These are phyloP conservation scores for Trichoderma polysporum DNA, from an alignment of 2,329 filamentous ascomycete genomes.

Conservation along the genomic window DNA sequence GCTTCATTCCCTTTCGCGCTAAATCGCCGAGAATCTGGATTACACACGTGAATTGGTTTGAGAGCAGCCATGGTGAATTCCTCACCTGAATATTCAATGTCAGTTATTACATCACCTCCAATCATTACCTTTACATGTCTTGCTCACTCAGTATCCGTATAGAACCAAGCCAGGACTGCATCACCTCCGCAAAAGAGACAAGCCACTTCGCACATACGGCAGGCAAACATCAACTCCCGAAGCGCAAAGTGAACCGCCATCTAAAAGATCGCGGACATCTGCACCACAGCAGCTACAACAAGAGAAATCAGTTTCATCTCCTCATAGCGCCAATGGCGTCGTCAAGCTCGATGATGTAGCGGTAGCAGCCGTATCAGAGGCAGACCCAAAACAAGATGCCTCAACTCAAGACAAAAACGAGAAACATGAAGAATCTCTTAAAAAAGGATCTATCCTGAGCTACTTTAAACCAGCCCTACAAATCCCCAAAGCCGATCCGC, in stretches of 20 bases:
- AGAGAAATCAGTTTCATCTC: background rate
- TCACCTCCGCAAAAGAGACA: constrained; percentile 33
- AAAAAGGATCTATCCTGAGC: constrained; percentile 39
- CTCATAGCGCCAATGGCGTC: background rate
- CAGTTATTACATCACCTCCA: background rate
- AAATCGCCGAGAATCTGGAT: background rate
- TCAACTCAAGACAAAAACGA: background rate
- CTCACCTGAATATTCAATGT: constrained; percentile 35
- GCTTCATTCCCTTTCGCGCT: background rate
- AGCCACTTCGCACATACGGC: constrained; percentile 43
- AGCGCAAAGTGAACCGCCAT: constrained; percentile 27
- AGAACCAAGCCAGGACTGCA: constrained; percentile 36
- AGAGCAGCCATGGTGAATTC: constrained; percentile 26
- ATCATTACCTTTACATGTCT: too few relatives aligned
- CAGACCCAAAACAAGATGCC: background rate
- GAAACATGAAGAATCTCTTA: background rate
- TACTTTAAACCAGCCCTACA: constrained; percentile 41
- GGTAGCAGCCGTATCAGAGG: background rate
- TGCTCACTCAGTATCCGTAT: background rate
- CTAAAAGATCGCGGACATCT: constrained; percentile 30
- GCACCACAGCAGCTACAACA: background rate
- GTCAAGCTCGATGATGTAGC: background rate
- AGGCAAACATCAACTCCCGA: constrained; percentile 33
- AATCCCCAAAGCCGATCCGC: constrained; percentile 1
- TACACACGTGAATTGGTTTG: background rate